Evolutionary conservation across 345 rosid genomes (phyloP).

Genomic region (Gossypium rotundifolium): DNA sequence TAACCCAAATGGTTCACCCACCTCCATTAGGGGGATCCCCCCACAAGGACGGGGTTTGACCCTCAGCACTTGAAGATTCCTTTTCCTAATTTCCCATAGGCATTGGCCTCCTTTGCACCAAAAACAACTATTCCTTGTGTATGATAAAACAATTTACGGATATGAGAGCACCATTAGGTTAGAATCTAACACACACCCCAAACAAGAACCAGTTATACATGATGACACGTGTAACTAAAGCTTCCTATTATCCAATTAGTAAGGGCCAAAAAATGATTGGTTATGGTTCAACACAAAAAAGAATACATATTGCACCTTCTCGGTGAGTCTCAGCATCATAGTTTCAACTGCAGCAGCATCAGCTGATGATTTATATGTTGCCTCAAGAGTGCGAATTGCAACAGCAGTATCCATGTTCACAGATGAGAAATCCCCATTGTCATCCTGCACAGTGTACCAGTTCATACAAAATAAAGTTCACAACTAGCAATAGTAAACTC

Average conservation of each 20-base stretch:
- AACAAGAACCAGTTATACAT: not conserved
- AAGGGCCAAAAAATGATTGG: not conserved
- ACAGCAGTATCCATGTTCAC: conserved; percentile 99
- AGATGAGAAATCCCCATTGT: conserved; percentile 91
- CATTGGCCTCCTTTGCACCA: not conserved
- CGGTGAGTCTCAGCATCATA: conserved; percentile 71
- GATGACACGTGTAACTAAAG: not conserved
- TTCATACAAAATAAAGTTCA: not conserved
- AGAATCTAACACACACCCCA: not conserved
- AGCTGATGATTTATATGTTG: conserved; percentile 83
- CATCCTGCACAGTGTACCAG: conserved; percentile 54
- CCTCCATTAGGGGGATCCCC: not conserved
- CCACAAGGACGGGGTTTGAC: not conserved
- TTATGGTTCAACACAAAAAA: not conserved
- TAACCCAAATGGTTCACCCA: not conserved
- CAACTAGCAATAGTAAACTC: not conserved
- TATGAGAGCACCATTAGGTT: not conserved
- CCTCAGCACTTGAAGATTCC: not conserved
- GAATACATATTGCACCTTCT: conserved; percentile 44
- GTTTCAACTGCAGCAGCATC: conserved; percentile 90
- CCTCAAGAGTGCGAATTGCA: conserved; percentile 96
- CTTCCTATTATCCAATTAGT: not conserved
- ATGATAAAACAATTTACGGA: not conserved
- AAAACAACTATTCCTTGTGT: not conserved
- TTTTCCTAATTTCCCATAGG: not conserved